Conservation (phyloP, 1,284 basidiomycete genomes). For the Ganoderma lucidum region DNA sequence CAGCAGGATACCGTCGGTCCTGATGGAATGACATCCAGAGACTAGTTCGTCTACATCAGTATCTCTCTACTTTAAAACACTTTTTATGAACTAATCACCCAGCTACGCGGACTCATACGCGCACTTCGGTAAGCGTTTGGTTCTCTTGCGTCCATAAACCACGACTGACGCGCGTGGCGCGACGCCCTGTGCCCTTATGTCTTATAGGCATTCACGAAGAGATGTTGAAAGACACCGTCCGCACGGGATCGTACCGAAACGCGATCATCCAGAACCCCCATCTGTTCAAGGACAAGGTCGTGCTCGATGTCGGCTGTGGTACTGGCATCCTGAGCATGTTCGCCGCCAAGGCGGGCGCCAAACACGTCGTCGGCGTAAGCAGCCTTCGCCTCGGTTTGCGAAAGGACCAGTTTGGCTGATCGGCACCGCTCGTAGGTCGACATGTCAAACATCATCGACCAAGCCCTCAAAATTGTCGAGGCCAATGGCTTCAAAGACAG, state of each 20-base stretch:
- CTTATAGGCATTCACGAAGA: constrained; percentile 90
- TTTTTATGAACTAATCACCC: constrained; percentile 42
- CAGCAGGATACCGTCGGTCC: constrained; percentile 36
- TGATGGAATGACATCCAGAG: constrained; percentile 75
- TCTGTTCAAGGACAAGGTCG: constrained; percentile 96
- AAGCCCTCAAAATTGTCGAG: constrained; percentile 96
- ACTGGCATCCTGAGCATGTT: constrained; percentile 99
- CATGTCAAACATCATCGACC: constrained; percentile 99
- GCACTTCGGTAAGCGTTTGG: constrained; percentile 79
- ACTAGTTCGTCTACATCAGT: constrained; percentile 71
- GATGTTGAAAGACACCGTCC: constrained; percentile 98
- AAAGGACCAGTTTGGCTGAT: not conserved
- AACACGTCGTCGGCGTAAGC: constrained; percentile 90
- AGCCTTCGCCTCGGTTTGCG: not conserved
- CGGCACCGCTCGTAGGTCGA: constrained; percentile 77
- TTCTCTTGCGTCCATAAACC: not conserved
- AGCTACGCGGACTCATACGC: constrained; percentile 94
- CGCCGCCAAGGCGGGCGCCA: constrained; percentile 96
- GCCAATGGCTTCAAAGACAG: constrained; percentile 97
- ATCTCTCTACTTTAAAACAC: constrained; percentile 28
- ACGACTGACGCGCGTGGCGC: constrained; percentile 8
- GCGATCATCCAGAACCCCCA: constrained; percentile 97
- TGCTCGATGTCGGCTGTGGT: constrained; percentile 98
- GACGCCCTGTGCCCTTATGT: constrained; percentile 12
- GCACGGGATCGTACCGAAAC: constrained; percentile 94